phyloP scores from a whole-genome alignment of 2,329 filamentous ascomycete genomes.

The Ophiosphaerella korrae region DNA sequence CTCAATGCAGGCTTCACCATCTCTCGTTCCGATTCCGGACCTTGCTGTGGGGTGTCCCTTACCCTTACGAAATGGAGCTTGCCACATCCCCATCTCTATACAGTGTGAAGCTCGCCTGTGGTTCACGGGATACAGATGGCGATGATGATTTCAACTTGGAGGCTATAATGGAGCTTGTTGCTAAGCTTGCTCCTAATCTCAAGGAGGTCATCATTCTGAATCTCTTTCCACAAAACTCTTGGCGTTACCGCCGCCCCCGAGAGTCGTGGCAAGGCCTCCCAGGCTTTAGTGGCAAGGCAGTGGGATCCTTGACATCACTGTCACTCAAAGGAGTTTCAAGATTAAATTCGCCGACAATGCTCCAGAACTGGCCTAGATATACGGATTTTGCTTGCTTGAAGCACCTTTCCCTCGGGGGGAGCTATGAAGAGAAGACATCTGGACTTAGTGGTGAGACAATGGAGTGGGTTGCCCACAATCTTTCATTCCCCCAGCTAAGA shows the following conservation, averaged over 20 bases:
- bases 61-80: slow-evolving; percentile 29
- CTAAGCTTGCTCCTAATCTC: slow-evolving; percentile 27
- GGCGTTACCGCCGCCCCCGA: background rate
- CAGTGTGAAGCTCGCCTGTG: slow-evolving; percentile 15
- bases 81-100: slow-evolving; percentile 27
- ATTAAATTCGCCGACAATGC: slow-evolving; percentile 1
- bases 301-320: slow-evolving; percentile 23
- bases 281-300: slow-evolving; percentile 9
- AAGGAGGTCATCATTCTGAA: slow-evolving; percentile 18
- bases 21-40: slow-evolving; percentile 25
- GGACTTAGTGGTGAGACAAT: slow-evolving; percentile 22
- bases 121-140: slow-evolving; percentile 17
- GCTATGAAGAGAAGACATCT: slow-evolving; percentile 1
- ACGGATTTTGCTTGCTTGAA: slow-evolving; percentile 22
- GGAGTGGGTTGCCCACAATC: slow-evolving; percentile 19
- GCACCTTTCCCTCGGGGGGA: slow-evolving; percentile 17
- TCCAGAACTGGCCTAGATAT: slow-evolving; percentile 20
- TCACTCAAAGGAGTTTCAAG: slow-evolving; percentile 12
- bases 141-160: slow-evolving; percentile 27
- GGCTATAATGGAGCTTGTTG: slow-evolving; percentile 22
- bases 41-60: slow-evolving; percentile 23
- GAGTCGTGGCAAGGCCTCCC: slow-evolving; percentile 25
- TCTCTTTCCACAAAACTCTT: background rate
- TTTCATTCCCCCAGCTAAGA: slow-evolving; percentile 14
- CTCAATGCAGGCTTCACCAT: slow-evolving; percentile 25